Conservation (phyloP, 129 eudicot genomes). For the Lactuca saligna region DNA sequence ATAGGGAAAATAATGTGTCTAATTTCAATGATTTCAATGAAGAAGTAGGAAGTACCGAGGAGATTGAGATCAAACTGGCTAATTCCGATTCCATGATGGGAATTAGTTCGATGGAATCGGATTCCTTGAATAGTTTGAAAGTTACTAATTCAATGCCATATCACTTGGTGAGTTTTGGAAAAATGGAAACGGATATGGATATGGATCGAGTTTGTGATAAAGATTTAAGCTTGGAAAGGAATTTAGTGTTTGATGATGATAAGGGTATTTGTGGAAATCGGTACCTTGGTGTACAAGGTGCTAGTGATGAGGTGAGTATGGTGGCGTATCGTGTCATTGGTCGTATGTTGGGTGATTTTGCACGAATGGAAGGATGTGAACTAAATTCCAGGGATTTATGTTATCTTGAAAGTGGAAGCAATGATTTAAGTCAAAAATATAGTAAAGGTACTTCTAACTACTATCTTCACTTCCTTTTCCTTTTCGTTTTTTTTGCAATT, state of each 20-base stretch:
- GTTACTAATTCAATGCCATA: conserved; percentile 6
- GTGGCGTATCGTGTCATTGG: conserved; percentile 62
- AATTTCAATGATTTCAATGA: conserved; percentile 14
- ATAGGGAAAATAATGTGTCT: conserved; percentile 10
- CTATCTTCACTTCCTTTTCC: conserved; percentile 11
- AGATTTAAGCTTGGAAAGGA: conserved; percentile 15
- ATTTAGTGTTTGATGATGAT: conserved; percentile 19
- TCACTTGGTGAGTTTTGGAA: conserved; percentile 27
- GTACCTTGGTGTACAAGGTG: conserved; percentile 66
- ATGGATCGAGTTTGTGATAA: neutral
- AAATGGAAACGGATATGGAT: neutral
- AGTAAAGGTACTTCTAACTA: conserved; percentile 19
- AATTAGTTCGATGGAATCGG: neutral
- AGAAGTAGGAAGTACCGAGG: conserved; percentile 39
- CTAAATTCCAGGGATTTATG: conserved; percentile 39
- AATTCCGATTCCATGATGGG: neutral
- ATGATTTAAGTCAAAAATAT: conserved; percentile 8
- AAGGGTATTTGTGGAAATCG: conserved; percentile 31
- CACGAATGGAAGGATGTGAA: conserved; percentile 42
- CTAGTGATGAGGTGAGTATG: conserved; percentile 68
- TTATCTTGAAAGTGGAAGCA: conserved; percentile 38
- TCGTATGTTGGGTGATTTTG: conserved; percentile 48
- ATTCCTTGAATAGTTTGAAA: neutral
- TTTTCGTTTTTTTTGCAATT: neutral
- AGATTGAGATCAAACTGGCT: neutral